Percentiles rank a stretch among this genome's conserved stretches.
Evolutionary conservation across 2,329 filamentous ascomycete species (phyloP).

Genomic region (Hymenoscyphus fructigenus): DNA sequence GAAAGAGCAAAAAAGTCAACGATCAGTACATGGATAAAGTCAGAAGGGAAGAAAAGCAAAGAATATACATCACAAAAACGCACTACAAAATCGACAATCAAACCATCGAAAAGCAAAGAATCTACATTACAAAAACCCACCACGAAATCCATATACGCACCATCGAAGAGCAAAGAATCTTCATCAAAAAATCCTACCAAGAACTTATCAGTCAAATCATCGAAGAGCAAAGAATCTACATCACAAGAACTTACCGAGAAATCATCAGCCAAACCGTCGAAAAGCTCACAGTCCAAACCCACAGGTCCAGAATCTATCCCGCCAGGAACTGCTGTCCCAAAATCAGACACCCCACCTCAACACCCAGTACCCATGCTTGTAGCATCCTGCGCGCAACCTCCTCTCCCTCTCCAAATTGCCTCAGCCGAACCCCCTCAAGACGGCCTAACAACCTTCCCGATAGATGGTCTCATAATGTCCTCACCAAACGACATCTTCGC

Average conservation of each 20-base stretch:
- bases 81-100: no score
- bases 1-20: no score
- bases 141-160: neutral
- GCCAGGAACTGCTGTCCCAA: neutral
- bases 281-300: neutral
- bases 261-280: neutral
- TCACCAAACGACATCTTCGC: neutral
- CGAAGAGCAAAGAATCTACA: neutral
- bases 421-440: neutral
- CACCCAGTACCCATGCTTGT: neutral
- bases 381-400: no score
- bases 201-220: neutral
- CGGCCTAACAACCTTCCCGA: neutral
- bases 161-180: neutral
- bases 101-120: neutral
- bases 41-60: neutral
- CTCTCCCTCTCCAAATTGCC: neutral
- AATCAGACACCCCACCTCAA: neutral
- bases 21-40: neutral
- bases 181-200: neutral
- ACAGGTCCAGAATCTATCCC: neutral
- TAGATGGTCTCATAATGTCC: neutral
- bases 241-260: neutral
- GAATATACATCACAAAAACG: neutral
- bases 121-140: neutral